Evolutionary conservation across 805 yeast species (phyloP), one percentile per base, ranked within the genome.

Genomic region (Hanseniaspora osmophila): DNA sequence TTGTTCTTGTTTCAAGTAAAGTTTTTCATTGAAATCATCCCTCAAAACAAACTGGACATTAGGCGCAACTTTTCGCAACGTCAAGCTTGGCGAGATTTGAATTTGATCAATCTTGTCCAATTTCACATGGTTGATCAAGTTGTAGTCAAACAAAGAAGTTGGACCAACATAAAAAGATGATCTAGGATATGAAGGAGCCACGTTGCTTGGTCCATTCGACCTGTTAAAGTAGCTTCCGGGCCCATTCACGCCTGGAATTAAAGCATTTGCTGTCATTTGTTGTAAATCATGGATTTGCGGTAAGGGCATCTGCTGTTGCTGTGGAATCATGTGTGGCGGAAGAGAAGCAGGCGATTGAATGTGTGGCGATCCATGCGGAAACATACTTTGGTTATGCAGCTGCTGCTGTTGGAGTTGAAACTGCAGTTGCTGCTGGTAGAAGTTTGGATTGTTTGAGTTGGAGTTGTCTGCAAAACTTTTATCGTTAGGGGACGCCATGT

Each of bases 161-260:
- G 94, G 79, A 1, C 97, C 96, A 17, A 88, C 80, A 54, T 78
- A 83, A 55, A 85, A 85, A 16, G 95, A 81, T 0, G 95, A 86
- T 47, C 96, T 67, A 1, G 97, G 96, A 54, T 79, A 85, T 58
- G 86, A 96, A 17, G 84, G 63, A n/a, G 84, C 74, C 30, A 37
- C 40, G 27, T 12, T 27, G 12, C 11, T 41, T 16, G 43, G 11
- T 80, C 38, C n/a, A 22, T 32, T 41, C 4, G 30, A 10, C 16
- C 33, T 43, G 16, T 43, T 35, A 5, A n/a, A 15, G 3, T 35
- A 5, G 5, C 11, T 10, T 16, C 15, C 15, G 5, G 13, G 35
- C 35, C 35, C 35, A 11, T 6, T 32, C 10, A 32, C 15, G 4
- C 13, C 43, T 49, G 48, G 48, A 33, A 19, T n/a, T 6, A 27